These are phyloP conservation scores for Trichoderma brevicompactum DNA, from an alignment of 2,329 filamentous ascomycete genomes.

Conservation along the genomic window DNA sequence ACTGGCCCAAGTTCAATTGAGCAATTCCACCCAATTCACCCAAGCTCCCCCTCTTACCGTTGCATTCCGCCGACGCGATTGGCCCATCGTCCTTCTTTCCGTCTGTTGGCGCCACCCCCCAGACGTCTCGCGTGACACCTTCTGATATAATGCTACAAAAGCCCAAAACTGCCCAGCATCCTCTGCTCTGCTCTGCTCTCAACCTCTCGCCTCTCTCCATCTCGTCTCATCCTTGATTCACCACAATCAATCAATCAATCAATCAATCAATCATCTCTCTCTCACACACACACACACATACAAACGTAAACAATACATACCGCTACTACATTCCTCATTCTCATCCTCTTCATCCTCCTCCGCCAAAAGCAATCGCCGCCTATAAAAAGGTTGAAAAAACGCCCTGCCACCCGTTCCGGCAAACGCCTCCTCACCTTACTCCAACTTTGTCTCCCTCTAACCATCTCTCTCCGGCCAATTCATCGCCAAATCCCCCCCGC, in stretches of 20 bases:
- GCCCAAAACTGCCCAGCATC: slow-evolving; percentile 24
- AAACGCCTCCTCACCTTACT: slow-evolving; percentile 27
- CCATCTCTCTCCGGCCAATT: slow-evolving; percentile 16
- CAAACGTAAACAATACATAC: neutral
- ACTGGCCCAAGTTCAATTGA: neutral
- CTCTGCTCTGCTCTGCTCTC: neutral
- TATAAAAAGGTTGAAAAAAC: neutral
- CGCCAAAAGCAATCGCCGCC: neutral
- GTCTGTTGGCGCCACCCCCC: slow-evolving; percentile 30
- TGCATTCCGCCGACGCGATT: slow-evolving; percentile 24
- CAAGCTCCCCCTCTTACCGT: neutral
- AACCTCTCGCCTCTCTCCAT: neutral
- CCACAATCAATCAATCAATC: neutral
- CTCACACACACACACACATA: neutral
- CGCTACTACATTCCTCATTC: neutral
- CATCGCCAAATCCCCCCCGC: slow-evolving; percentile 15
- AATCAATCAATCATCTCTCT: neutral
- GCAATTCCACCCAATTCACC: slow-evolving; percentile 2
- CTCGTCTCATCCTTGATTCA: neutral
- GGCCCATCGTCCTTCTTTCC: slow-evolving; percentile 9
- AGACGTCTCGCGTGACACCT: slow-evolving; percentile 34
- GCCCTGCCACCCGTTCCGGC: slow-evolving; percentile 19
- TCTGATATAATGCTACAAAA: slow-evolving; percentile 31
- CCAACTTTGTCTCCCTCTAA: slow-evolving; percentile 17
- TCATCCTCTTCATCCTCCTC: slow-evolving; percentile 2